Evolutionary conservation across 2,329 filamentous ascomycete species (phyloP), one percentile per base, ranked within the genome.

Genomic region (Botrytis cinerea): DNA sequence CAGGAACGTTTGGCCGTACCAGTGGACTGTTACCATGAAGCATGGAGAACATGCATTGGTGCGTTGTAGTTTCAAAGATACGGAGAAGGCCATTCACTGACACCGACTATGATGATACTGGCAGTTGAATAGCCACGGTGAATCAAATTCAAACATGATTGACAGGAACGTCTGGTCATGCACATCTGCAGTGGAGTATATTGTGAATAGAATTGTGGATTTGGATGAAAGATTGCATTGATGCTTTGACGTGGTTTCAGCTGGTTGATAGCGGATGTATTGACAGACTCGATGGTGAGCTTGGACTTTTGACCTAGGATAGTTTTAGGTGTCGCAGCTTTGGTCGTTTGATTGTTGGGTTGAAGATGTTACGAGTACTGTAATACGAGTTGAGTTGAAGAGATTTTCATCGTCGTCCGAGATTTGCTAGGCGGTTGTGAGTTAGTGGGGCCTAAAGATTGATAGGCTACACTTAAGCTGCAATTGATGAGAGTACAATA

Each of bases 221-320:
- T 51, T 32, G 46, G 9, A 67, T 54, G 16, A 3, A 9, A n/a
- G 35, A 54, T 28, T 68, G 64, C 64, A 68, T 68, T 68, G 60
- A 43, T 62, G 64, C 46, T 54, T 54, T 54, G 64, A 54, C 64
- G 32, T 40, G 20, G 64, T 54, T 68, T 68, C 64, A 54, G 64
- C 46, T 40, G 25, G 25, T 35, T 18, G 32, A 54, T 40, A 40
- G 64, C 46, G 22, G n/a, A 28, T 4, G 46, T 48, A 51, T 51
- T 66, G 64, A 40, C 46, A 25, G 46, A 54, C 25, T 22, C 25
- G 64, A 51, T 25, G 64, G 28, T 68, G 46, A 54, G 35, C 35
- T 40, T 68, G 25, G 46, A 22, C 25, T 40, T 40, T 22, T 14
- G 35, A 40, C 9, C 22, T 35, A 43, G 45, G 45, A 51, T 51